phyloP scores from a whole-genome alignment of 139 green algal genomes.

The Chlamydomonas sphaeroides region DNA sequence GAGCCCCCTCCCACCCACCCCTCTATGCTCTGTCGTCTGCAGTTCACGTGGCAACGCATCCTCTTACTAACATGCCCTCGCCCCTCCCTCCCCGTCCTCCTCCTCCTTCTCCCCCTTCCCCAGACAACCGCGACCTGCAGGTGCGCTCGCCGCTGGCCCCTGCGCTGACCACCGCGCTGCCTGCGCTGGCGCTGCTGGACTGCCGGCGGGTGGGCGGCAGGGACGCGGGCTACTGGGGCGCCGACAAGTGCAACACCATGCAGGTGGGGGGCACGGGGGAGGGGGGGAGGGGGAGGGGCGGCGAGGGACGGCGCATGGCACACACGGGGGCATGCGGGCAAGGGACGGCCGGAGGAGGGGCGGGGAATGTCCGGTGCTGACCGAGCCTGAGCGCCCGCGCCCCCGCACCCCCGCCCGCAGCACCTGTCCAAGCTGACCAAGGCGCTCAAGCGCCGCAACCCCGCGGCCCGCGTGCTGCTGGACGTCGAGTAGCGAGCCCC shows the following conservation, averaged over 20 bases:
- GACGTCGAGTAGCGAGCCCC: too few relatives aligned
- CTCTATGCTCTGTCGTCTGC: too few relatives aligned
- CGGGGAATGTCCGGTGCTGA: too few relatives aligned
- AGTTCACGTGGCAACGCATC: too few relatives aligned
- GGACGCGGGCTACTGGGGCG: slow-evolving; percentile 48
- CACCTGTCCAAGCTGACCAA: slow-evolving; percentile 58
- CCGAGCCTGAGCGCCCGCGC: too few relatives aligned
- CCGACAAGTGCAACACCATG: slow-evolving; percentile 72
- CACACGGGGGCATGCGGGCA: too few relatives aligned
- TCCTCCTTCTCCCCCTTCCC: neutral
- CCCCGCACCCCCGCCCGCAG: neutral
- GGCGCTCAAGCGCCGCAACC: slow-evolving; percentile 52
- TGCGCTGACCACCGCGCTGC: slow-evolving; percentile 46
- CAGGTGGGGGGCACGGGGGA: neutral
- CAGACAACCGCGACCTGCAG: slow-evolving; percentile 62
- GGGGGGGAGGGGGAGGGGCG: too few relatives aligned
- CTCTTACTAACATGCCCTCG: too few relatives aligned
- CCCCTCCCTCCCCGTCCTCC: too few relatives aligned
- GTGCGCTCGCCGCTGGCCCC: slow-evolving; percentile 44
- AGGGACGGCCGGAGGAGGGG: too few relatives aligned
- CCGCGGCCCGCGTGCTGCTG: slow-evolving; percentile 36
- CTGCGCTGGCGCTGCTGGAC: slow-evolving; percentile 53
- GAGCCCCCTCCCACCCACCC: too few relatives aligned
- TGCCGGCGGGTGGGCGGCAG: slow-evolving; percentile 51
- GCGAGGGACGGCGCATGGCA: too few relatives aligned